Conservation (phyloP, 331 rosid genomes). For the Prunus yedoensis region DNA sequence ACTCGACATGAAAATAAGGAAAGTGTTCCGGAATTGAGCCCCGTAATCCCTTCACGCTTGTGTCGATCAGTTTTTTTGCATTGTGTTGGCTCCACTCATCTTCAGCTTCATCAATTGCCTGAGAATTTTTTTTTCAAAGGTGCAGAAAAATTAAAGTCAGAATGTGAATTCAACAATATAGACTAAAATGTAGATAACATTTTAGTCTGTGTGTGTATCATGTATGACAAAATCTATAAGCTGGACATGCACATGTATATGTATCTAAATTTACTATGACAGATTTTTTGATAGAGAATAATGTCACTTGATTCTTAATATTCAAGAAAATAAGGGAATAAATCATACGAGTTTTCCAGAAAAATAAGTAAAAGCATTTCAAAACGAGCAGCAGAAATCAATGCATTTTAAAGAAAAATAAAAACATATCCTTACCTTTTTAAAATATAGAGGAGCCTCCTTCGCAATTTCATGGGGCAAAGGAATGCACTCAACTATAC, state of each 20-base stretch:
- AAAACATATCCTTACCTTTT: conserved; percentile 48
- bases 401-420: neutral
- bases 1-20: conserved; percentile 81
- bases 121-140: conserved; percentile 14
- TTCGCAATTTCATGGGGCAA: conserved; percentile 69
- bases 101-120: conserved; percentile 91
- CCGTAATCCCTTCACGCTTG: conserved; percentile 64
- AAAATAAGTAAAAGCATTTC: neutral
- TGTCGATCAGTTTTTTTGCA: conserved; percentile 74
- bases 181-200: neutral
- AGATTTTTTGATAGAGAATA: too few relatives aligned
- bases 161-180: neutral
- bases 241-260: neutral
- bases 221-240: neutral
- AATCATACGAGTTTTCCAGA: neutral
- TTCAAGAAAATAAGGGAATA: neutral
- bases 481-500: conserved; percentile 84
- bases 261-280: neutral
- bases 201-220: neutral
- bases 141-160: neutral
- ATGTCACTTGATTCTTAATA: neutral
- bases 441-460: conserved; percentile 86
- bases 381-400: conserved; percentile 3
- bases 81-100: conserved; percentile 89
- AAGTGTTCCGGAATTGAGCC: conserved; percentile 66